Evolutionary conservation across 1,284 basidiomycete species (phyloP).

Genomic region (Stereum hirsutum): DNA sequence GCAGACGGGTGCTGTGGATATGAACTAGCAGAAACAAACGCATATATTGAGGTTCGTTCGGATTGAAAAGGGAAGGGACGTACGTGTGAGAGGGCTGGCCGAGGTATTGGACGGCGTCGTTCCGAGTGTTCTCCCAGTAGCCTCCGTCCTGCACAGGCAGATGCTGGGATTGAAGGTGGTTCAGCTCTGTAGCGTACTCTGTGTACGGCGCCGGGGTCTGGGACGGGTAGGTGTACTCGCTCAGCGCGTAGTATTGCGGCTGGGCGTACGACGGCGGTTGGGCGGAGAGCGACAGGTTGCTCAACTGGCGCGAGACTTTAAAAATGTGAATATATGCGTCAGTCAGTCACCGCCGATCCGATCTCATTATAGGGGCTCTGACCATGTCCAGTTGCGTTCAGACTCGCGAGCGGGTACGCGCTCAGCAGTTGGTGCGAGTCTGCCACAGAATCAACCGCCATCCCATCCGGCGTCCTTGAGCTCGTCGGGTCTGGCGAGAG

Average conservation of each 20-base stretch:
- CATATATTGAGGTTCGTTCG: conserved; percentile 9
- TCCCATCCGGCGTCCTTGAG: too few relatives aligned
- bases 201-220: conserved; percentile 42
- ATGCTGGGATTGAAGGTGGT: conserved; percentile 35
- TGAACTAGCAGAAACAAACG: conserved; percentile 9
- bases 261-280: conserved; percentile 54
- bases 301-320: conserved; percentile 56
- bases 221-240: conserved; percentile 29
- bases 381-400: conserved; percentile 64
- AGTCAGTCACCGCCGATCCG: background rate
- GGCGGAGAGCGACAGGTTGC: conserved; percentile 43
- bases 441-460: conserved; percentile 19
- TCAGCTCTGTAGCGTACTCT: conserved; percentile 45
- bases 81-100: conserved; percentile 36
- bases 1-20: conserved; percentile 13
- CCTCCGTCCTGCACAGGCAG: conserved; percentile 28
- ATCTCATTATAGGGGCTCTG: conserved; percentile 8
- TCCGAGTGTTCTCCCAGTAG: conserved; percentile 46
- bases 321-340: conserved; percentile 4
- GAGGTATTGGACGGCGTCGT: conserved; percentile 41
- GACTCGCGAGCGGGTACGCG: conserved; percentile 60
- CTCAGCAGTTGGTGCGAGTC: conserved; percentile 54
- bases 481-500: too few relatives aligned
- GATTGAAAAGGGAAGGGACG: conserved; percentile 14
- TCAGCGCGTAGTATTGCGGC: conserved; percentile 39